Base-by-base conservation (phyloP, 805 yeast species). In the Candida sithepensis region DNA sequence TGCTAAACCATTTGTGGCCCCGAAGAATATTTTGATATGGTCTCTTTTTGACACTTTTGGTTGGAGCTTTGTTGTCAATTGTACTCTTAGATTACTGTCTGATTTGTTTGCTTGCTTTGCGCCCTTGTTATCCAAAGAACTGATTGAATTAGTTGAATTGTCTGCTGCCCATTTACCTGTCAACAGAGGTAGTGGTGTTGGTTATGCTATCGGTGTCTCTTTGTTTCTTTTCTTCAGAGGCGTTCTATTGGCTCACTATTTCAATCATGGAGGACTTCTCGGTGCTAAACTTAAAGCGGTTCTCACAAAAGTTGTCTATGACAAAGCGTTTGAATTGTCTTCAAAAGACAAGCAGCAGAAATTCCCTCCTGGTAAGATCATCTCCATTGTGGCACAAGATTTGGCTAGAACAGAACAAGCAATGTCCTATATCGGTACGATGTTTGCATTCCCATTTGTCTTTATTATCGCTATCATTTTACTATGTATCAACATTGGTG, bases 361-460 rank as follows among this genome's bases (percentile, higher is more conserved):
- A 49, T 87, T 71, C 58, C 82, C 92, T 1, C 71, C 78, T 23
- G 87, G 92, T 46, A 82, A 79, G 52, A 75, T 89, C 45, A 86
- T 90, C 32, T 81, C 89, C 13, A 68, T 89, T 60, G 79, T 88
- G 66, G 84, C 90, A 48, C 81, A 95, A 0, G 97, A 89, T 63
- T 68, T 88, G 28, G 75, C 88, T 28, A 78, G 96, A 61, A 72
- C 88, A 23, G 96, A 88, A 63, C 74, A 84, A 55, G 86, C 89
- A 7, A 61, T 83, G 24, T 80, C 79, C 1, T 82, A 81, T 50
- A 79, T 82, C 55, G 86, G 86, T 13, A 79, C 83, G 56, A 58
- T 84, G 34, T 64, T 83, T 55, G 71, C 81, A 1, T 82, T 84
- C 61, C 87, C 89, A 0, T 68, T 83, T 5, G 73, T 86, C 1